phyloP scores from a whole-genome alignment of 2,329 filamentous ascomycete genomes.

The Penicillium sp. region DNA sequence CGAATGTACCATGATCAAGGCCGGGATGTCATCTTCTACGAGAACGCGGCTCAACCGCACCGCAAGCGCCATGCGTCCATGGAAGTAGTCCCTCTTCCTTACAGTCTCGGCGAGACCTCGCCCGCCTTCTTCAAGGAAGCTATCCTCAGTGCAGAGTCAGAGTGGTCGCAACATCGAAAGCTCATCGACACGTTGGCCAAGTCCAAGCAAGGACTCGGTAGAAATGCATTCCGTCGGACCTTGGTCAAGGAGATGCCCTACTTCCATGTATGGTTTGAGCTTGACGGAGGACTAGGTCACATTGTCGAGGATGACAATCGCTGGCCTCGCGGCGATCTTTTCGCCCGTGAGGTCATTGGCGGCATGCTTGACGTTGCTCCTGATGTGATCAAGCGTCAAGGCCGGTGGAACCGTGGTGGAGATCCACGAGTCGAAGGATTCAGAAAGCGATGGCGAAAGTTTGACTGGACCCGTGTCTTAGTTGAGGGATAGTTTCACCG shows the following conservation, averaged over 20 bases:
- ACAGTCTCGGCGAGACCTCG: conserved; percentile 81
- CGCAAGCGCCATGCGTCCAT: conserved; percentile 79
- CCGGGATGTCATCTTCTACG: conserved; percentile 91
- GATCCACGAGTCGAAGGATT: conserved; percentile 66
- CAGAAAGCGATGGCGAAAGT: conserved; percentile 79
- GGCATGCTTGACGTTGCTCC: conserved; percentile 83
- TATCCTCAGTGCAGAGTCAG: conserved; percentile 77
- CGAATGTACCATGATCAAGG: conserved; percentile 93
- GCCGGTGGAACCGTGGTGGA: conserved; percentile 69
- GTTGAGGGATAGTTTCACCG: conserved; percentile 39
- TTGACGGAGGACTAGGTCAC: conserved; percentile 89
- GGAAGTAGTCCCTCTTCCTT: conserved; percentile 79
- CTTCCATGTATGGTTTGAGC: conserved; percentile 91
- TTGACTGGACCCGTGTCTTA: conserved; percentile 74
- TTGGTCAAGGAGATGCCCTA: conserved; percentile 97
- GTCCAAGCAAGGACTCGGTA: conserved; percentile 61
- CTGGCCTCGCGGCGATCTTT: conserved; percentile 89
- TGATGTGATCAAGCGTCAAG: conserved; percentile 83
- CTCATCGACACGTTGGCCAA: conserved; percentile 73
- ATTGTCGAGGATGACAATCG: conserved; percentile 77
- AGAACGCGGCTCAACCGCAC: conserved; percentile 80
- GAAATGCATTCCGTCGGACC: conserved; percentile 71
- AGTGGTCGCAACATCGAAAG: conserved; percentile 94
- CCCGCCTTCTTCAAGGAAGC: conserved; percentile 95
- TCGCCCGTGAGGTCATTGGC: conserved; percentile 84